phyloP scores from a whole-genome alignment of 2,329 filamentous ascomycete genomes.

The Calonectria multiphialidica region DNA sequence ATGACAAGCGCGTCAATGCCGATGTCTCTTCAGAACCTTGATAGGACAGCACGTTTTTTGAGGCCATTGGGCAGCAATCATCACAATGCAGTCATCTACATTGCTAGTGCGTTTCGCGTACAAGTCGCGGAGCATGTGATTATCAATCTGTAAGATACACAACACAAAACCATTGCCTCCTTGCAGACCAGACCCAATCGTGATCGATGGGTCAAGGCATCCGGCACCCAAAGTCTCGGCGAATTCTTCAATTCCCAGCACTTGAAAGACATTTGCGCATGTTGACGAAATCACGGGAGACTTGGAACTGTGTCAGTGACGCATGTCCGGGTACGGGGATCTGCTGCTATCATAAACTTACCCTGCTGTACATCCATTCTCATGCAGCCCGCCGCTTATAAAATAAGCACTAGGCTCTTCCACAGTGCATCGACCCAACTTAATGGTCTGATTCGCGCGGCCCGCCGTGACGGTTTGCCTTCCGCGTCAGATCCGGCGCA shows the following conservation, averaged over 20 bases:
- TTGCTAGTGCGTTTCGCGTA: constrained; percentile 54
- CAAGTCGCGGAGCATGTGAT: constrained; percentile 55
- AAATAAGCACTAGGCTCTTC: constrained; percentile 56
- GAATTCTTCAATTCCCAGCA: constrained; percentile 55
- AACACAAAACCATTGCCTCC: constrained; percentile 38
- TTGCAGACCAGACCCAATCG: neutral
- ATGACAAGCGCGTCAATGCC: constrained; percentile 33
- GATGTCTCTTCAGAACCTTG: constrained; percentile 39
- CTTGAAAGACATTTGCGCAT: constrained; percentile 55
- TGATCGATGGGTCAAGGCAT: constrained; percentile 38
- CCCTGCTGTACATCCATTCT: constrained; percentile 49
- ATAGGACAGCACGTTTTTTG: constrained; percentile 38
- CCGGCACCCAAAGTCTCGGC: constrained; percentile 57
- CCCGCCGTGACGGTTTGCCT: constrained; percentile 39
- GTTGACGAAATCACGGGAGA: constrained; percentile 53
- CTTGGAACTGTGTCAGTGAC: constrained; percentile 53
- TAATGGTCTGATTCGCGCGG: constrained; percentile 46
- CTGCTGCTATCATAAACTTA: constrained; percentile 55
- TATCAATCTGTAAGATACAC: constrained; percentile 53
- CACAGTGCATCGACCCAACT: constrained; percentile 55
- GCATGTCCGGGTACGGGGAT: constrained; percentile 56
- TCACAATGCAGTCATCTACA: constrained; percentile 56
- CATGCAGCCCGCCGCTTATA: constrained; percentile 61
- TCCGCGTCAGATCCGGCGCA: constrained; percentile 50
- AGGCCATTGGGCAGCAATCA: constrained; percentile 33